Percentiles rank a stretch among this genome's conserved stretches.
These are phyloP conservation scores for Stachybotrys chartarum DNA, from an alignment of 2,329 filamentous ascomycete genomes.

Conservation along the genomic window DNA sequence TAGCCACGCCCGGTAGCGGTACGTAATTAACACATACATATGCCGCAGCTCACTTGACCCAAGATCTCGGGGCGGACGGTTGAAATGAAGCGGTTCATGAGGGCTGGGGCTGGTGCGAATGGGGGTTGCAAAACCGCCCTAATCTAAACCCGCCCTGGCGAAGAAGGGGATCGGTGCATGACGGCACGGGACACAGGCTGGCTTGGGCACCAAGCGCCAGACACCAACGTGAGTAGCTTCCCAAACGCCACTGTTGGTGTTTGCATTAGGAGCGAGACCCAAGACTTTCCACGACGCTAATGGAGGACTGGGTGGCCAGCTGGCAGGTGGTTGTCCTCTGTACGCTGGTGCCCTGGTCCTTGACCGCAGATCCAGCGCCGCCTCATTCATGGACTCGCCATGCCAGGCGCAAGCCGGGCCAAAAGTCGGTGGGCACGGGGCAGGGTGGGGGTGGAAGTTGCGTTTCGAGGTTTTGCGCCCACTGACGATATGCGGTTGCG, in stretches of 20 bases:
- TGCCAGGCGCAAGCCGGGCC: not conserved
- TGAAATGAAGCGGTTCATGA: conserved; percentile 12
- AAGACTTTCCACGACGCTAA: conserved; percentile 3
- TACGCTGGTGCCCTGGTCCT: conserved; percentile 12
- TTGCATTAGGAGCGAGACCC: not conserved
- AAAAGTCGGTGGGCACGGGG: not conserved
- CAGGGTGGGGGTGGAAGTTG: not conserved
- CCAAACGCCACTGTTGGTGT: not conserved
- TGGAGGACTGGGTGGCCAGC: not conserved
- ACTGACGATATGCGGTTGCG: too few species aligned
- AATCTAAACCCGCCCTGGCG: conserved; percentile 3
- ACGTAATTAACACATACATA: conserved; percentile 19
- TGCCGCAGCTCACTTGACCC: conserved; percentile 23
- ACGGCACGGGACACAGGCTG: not conserved
- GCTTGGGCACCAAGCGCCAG: conserved; percentile 12
- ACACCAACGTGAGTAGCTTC: not conserved
- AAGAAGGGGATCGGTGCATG: not conserved
- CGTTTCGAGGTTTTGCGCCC: not conserved
- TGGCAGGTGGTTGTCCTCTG: conserved; percentile 2
- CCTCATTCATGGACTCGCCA: conserved; percentile 2
- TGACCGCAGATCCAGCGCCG: conserved; percentile 16
- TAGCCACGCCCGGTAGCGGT: conserved; percentile 7
- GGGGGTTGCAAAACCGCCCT: conserved; percentile 14
- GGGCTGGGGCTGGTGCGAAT: not conserved
- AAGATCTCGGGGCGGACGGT: conserved; percentile 10